Evolutionary conservation across 805 yeast species (phyloP).

Genomic region (Wickerhamomyces bisporus): DNA sequence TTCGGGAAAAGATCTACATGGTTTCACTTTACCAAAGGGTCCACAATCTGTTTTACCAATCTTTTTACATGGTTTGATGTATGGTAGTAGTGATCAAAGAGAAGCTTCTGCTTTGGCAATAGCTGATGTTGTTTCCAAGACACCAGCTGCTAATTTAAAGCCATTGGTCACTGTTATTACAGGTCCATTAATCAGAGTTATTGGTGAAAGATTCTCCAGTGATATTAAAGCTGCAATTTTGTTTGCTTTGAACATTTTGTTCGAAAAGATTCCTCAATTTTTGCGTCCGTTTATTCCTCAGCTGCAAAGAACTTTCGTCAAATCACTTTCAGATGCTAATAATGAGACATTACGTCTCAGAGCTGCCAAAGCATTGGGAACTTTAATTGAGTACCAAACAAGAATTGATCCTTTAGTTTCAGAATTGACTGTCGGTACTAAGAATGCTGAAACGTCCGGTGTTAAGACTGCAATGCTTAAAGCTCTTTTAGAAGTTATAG

Average conservation of each 20-base stretch:
- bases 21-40: conserved; percentile 70
- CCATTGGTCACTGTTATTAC: conserved; percentile 90
- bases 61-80: conserved; percentile 92
- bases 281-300: conserved; percentile 96
- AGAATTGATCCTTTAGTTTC: conserved; percentile 89
- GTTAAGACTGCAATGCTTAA: conserved; percentile 82
- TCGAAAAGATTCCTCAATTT: conserved; percentile 81
- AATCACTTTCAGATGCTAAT: conserved; percentile 74
- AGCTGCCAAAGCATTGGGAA: conserved; percentile 88
- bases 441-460: conserved; percentile 56
- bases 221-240: conserved; percentile 95
- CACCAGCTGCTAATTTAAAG: conserved; percentile 76
- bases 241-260: conserved; percentile 71
- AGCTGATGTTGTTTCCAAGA: conserved; percentile 78
- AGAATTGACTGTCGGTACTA: conserved; percentile 76
- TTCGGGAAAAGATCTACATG: conserved; percentile 62
- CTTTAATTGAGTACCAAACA: conserved; percentile 83
- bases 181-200: conserved; percentile 96
- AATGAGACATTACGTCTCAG: conserved; percentile 71
- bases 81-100: conserved; percentile 79
- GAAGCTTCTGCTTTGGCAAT: conserved; percentile 86
- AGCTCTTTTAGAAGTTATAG: conserved; percentile 78
- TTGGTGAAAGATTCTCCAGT: conserved; percentile 89
- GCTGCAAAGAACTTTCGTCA: conserved; percentile 92
- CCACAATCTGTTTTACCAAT: conserved; percentile 86